These are phyloP conservation scores for Carpinus viminea DNA, from an alignment of 306 rosid species.

Conservation along the genomic window DNA sequence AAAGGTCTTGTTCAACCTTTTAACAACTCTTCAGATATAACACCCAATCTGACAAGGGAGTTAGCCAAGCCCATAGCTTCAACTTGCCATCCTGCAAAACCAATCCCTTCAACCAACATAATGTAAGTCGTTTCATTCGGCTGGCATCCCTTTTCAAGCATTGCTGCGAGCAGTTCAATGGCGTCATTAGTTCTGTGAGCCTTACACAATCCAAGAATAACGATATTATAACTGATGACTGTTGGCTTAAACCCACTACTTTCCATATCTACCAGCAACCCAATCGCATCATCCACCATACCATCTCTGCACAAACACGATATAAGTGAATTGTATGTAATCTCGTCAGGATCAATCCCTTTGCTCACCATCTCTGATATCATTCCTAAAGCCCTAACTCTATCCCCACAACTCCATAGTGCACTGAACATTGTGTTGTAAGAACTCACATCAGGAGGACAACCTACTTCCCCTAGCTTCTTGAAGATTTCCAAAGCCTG, in stretches of 20 bases:
- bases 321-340: conserved; percentile 77
- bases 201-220: conserved; percentile 79
- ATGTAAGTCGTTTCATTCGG: conserved; percentile 76
- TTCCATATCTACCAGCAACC: conserved; percentile 77
- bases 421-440: conserved; percentile 86
- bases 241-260: conserved; percentile 46
- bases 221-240: conserved; percentile 69
- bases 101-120: conserved; percentile 71
- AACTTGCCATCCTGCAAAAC: conserved; percentile 74
- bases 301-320: conserved; percentile 90
- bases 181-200: conserved; percentile 57
- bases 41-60: conserved; percentile 48
- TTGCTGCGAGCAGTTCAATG: conserved; percentile 60
- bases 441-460: conserved; percentile 80
- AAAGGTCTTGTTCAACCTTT: conserved; percentile 59
- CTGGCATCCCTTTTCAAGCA: conserved; percentile 62
- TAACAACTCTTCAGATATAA: conserved; percentile 52
- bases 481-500: conserved; percentile 67
- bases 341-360: conserved; percentile 61
- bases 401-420: conserved; percentile 70
- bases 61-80: conserved; percentile 75
- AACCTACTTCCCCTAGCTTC: conserved; percentile 69
- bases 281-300: conserved; percentile 77
- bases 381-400: conserved; percentile 63
- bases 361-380: conserved; percentile 67